phyloP scores from a whole-genome alignment of 208 protist genomes.

The Wallacemonas sp. region DNA sequence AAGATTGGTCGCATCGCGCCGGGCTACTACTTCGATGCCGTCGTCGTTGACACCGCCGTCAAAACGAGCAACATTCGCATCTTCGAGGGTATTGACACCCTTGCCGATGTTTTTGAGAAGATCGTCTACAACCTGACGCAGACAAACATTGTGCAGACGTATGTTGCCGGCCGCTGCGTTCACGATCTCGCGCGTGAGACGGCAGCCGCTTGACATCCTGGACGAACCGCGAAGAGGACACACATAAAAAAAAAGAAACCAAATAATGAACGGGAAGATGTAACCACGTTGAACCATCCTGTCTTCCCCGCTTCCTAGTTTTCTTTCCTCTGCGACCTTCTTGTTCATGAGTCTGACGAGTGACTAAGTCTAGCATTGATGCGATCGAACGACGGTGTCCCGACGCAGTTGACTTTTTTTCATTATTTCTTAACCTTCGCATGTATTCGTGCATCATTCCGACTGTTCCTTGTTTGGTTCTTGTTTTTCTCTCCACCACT shows the following conservation, averaged over 20 bases:
- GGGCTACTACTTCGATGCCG: constrained; percentile 89
- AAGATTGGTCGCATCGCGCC: constrained; percentile 86
- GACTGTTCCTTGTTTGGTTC: too few relatives aligned
- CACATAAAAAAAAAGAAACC: background rate
- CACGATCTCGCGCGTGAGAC: constrained; percentile 22
- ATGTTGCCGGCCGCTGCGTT: constrained; percentile 64
- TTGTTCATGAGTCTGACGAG: too few relatives aligned
- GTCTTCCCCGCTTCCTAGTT: too few relatives aligned
- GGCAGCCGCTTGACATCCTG: background rate
- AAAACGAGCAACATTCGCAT: constrained; percentile 42
- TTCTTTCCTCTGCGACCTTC: too few relatives aligned
- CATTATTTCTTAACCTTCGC: too few relatives aligned
- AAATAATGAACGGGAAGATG: background rate
- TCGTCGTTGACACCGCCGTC: constrained; percentile 78
- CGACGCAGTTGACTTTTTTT: too few relatives aligned
- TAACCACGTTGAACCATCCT: too few relatives aligned
- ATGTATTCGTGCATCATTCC: too few relatives aligned
- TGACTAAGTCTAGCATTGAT: too few relatives aligned
- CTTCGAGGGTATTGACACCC: constrained; percentile 58
- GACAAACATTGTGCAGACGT: constrained; percentile 65
- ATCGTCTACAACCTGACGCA: constrained; percentile 69
- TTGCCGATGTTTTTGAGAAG: constrained; percentile 74
- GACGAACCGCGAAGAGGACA: background rate
- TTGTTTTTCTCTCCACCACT: too few relatives aligned
- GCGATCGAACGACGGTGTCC: too few relatives aligned